Evolutionary conservation across 768 basidiomycete species (phyloP).

Genomic region (Pleurotus ostreatus): DNA sequence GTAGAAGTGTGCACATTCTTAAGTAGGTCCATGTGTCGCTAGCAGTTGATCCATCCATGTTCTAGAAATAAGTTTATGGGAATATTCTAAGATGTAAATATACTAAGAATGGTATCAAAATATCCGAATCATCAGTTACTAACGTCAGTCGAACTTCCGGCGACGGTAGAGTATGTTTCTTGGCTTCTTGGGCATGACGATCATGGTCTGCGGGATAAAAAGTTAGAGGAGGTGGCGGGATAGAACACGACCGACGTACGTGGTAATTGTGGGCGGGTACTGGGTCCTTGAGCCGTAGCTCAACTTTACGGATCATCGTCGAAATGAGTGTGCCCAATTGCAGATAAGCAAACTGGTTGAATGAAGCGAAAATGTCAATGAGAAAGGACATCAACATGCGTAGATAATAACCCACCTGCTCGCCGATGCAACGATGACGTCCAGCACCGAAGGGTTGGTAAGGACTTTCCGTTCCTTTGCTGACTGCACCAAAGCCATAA

Average conservation of each 20-base stretch:
- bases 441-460: constrained; percentile 99
- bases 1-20: too few species aligned
- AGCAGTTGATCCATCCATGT: too few species aligned
- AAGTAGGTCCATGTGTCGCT: too few species aligned
- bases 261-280: constrained; percentile 90
- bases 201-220: constrained; percentile 70
- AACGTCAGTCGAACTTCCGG: constrained; percentile 45
- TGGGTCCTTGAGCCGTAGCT: constrained; percentile 60
- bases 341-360: constrained; percentile 80
- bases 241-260: constrained; percentile 41
- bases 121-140: neutral
- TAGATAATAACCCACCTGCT: constrained; percentile 49
- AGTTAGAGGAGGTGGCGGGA: neutral
- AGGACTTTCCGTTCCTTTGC: constrained; percentile 93
- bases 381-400: neutral
- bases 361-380: neutral
- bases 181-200: constrained; percentile 79
- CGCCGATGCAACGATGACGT: constrained; percentile 91
- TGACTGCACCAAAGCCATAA: constrained; percentile 92
- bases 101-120: constrained; percentile 1
- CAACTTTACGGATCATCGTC: constrained; percentile 72
- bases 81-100: neutral
- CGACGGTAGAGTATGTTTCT: constrained; percentile 64
- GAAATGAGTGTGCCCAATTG: constrained; percentile 84
- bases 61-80: too few species aligned